Evolutionary conservation across 2,329 filamentous ascomycete species (phyloP).

Genomic region (Arachnopeziza araneosa): DNA sequence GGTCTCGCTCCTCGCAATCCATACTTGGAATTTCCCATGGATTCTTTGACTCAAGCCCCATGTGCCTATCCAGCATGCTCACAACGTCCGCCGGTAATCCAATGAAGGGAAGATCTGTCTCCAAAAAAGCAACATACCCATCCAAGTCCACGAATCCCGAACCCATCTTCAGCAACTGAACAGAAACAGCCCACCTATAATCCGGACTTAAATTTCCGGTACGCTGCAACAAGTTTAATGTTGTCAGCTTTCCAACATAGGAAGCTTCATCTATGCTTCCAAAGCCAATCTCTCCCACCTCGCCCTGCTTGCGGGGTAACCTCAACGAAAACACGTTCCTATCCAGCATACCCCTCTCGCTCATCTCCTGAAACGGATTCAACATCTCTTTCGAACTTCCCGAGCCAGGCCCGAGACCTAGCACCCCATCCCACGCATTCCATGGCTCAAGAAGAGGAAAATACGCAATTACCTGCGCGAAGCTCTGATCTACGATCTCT

Average conservation of each 20-base stretch:
- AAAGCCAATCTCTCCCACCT: constrained; percentile 7
- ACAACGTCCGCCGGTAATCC: constrained; percentile 4
- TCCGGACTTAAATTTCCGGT: neutral
- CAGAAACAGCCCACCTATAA: constrained; percentile 5
- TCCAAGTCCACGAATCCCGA: neutral
- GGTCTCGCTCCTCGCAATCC: constrained; percentile 1
- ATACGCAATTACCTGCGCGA: neutral
- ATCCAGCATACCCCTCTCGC: constrained; percentile 2
- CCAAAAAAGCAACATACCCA: constrained; percentile 4
- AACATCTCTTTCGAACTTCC: neutral
- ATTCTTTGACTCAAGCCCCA: constrained; percentile 1
- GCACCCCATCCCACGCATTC: constrained; percentile 4
- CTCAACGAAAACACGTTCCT: constrained; percentile 8
- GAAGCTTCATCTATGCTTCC: constrained; percentile 6
- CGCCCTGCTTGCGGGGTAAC: neutral
- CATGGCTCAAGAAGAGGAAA: neutral
- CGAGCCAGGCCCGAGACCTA: constrained; percentile 6
- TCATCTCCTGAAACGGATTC: constrained; percentile 5
- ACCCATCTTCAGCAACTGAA: constrained; percentile 2
- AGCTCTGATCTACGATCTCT: constrained; percentile 2
- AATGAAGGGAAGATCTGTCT: constrained; percentile 7
- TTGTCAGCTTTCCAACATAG: constrained; percentile 7
- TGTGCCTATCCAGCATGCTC: neutral
- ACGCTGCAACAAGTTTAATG: neutral
- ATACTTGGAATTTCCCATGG: neutral